Evolutionary conservation across 192 early-diverging fungal genomes (phyloP), one percentile per base, ranked within the genome.

Genomic region (Phlyctochytrium arcticum): DNA sequence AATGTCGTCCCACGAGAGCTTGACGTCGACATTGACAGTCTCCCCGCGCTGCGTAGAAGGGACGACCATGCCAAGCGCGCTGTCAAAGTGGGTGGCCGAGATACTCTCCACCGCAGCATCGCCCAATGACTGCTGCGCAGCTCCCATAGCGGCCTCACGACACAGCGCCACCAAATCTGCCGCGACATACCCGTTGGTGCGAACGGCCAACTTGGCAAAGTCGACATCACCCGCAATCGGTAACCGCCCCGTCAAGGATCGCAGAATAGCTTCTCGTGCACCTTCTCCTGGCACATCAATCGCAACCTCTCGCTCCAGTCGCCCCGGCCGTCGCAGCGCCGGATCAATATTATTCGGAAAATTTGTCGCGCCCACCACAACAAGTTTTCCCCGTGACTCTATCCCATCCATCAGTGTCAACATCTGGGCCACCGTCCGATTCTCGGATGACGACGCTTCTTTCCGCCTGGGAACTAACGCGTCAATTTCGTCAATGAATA

Each of bases 401-500:
- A 92, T 79, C 33, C 92, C 92, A 69, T 95, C 93, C 93, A 95
- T 91, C 31, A 95, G 58, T 0, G 90, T 93, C 48, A 95, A 54
- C n/a, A 95, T 75, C 60, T 94, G 92, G 1, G 90, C 91, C 23
- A 95, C 91, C n/a, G 92, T 80, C 21, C 90, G 78, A 4, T 88
- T 85, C 48, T 87, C 90, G 58, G 87, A 83, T 4, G 78, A 75
- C 42, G 77, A 79, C 8, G 87, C 64, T 27, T 80, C 70, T 33
- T 76, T 70, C 44, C 92, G 66, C 34, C 80, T 77, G 15, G 92
- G 89, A 3, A 89, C 82, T 23, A 94, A 65, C 6, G 90, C 82
- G 76, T 94, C 92, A 39, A 99, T 84, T 68, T 99, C 96, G 73
- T 99, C 96, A 55, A 99, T 98, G 74, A 99, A 99, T 23, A 99